Evolutionary conservation across 495 filamentous ascomycete species (phyloP).

Genomic region (Penicillium mononematosum): DNA sequence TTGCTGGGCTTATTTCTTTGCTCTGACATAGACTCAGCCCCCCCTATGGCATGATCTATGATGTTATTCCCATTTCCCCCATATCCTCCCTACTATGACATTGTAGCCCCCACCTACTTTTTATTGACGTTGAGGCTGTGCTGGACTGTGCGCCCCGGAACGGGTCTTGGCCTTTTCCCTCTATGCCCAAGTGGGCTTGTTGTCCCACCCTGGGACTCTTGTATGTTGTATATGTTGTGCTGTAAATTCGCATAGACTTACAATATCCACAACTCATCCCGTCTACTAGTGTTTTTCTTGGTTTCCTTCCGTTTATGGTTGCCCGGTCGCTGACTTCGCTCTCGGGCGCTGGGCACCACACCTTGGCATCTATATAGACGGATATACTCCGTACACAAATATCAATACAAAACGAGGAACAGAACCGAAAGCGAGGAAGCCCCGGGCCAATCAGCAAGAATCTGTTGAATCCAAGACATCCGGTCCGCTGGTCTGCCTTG

Average conservation of each 20-base stretch:
- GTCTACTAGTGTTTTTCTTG: neutral
- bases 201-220: neutral
- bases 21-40: slow-evolving; percentile 2
- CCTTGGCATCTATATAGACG: neutral
- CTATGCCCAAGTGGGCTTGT: slow-evolving; percentile 1
- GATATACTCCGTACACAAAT: neutral
- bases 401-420: neutral
- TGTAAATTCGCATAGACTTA: neutral
- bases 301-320: neutral
- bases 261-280: neutral
- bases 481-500: slow-evolving; percentile 8
- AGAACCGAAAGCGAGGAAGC: neutral
- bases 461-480: neutral
- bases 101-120: neutral
- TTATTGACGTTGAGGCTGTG: slow-evolving; percentile 8
- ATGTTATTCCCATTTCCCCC: neutral
- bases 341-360: slow-evolving; percentile 7
- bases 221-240: neutral
- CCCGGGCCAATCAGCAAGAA: neutral
- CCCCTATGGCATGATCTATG: neutral
- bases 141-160: slow-evolving; percentile 13
- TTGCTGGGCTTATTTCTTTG: neutral
- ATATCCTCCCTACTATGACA: neutral
- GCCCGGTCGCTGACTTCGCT: neutral
- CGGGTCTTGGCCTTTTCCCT: slow-evolving; percentile 3